phyloP scores from a whole-genome alignment of 441 rosid species.

The Populus hybrid region DNA sequence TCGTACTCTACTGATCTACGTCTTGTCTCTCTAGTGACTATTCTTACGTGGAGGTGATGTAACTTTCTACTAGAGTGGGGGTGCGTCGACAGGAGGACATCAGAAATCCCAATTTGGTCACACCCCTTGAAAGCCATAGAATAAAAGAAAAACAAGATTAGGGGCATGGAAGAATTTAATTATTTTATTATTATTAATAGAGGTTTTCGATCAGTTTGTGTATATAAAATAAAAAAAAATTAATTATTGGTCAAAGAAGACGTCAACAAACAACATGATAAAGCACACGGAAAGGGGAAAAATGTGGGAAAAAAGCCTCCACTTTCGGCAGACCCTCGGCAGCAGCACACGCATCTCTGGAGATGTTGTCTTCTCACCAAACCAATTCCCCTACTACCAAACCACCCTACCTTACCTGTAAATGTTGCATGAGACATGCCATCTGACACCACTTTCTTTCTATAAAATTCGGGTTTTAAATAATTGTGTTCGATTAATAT shows the following conservation, averaged over 20 bases:
- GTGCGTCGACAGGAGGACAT: too few relatives aligned
- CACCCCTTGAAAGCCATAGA: too few relatives aligned
- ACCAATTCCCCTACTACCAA: conserved; percentile 24
- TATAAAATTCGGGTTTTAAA: not conserved
- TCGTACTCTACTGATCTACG: not conserved
- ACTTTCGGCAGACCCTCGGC: conserved; percentile 28
- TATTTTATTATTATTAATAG: too few relatives aligned
- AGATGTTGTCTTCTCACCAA: conserved; percentile 37
- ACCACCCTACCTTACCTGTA: conserved; percentile 8
- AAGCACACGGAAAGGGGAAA: not conserved
- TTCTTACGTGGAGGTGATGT: conserved; percentile 13
- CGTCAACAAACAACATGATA: conserved; percentile 18
- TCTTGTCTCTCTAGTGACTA: too few relatives aligned
- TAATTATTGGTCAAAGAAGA: too few relatives aligned
- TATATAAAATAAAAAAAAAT: too few relatives aligned
- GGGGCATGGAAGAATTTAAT: too few relatives aligned
- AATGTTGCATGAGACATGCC: conserved; percentile 6
- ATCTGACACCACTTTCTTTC: not conserved
- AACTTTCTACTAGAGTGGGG: too few relatives aligned
- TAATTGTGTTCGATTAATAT: not conserved
- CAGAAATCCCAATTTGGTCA: too few relatives aligned
- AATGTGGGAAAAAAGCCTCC: not conserved
- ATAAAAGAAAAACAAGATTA: too few relatives aligned
- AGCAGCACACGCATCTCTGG: conserved; percentile 3
- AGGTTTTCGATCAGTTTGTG: too few relatives aligned